These are phyloP conservation scores for Tuber microsphaerosporum DNA, from an alignment of 495 filamentous ascomycete species.

Conservation along the genomic window DNA sequence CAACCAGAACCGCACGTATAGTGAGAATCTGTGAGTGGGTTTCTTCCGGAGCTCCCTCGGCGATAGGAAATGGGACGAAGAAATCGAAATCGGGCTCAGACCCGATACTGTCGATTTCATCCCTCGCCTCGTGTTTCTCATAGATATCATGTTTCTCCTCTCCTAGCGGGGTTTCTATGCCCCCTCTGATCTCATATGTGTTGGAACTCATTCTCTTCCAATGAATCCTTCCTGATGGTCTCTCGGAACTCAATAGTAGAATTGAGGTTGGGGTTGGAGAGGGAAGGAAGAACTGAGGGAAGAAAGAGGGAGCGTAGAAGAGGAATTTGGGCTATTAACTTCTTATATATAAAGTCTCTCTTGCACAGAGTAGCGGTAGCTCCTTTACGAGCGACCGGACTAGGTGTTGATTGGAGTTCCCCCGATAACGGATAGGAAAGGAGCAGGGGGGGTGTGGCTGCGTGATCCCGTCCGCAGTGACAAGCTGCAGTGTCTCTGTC, in stretches of 20 bases:
- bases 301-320: conserved; percentile 5
- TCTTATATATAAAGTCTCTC: background rate
- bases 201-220: conserved; percentile 21
- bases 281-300: background rate
- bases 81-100: conserved; percentile 40
- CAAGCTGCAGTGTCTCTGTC: conserved; percentile 16
- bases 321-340: background rate
- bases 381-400: background rate
- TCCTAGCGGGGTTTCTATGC: conserved; percentile 1
- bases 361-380: background rate
- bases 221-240: background rate
- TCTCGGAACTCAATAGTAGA: background rate
- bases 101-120: conserved; percentile 18
- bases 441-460: background rate
- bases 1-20: conserved; percentile 52
- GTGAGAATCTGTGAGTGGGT: conserved; percentile 49
- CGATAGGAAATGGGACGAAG: conserved; percentile 48
- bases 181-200: conserved; percentile 17
- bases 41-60: conserved; percentile 45
- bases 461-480: background rate
- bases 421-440: background rate
- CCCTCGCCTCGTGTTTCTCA: conserved; percentile 25
- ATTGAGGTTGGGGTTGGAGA: conserved; percentile 7
- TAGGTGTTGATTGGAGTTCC: background rate
- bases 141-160: conserved; percentile 5